These are phyloP conservation scores for Fusarium nelsonii DNA, from an alignment of 2,329 filamentous ascomycete genomes.

Conservation along the genomic window DNA sequence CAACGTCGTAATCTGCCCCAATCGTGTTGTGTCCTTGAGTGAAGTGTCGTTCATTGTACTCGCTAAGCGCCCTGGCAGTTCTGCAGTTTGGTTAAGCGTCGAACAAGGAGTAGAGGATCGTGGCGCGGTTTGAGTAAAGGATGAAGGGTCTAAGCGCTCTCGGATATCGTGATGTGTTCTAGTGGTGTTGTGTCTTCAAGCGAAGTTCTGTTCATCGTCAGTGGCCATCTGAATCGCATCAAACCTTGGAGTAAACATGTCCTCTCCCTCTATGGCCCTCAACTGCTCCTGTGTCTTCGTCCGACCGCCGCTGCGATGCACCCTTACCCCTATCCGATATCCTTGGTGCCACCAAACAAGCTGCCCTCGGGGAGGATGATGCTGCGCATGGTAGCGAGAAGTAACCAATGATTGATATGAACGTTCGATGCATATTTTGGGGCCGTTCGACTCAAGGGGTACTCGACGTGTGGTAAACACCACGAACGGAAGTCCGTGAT, in stretches of 20 bases:
- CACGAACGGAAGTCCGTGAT: not conserved
- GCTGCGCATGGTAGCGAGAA: not conserved
- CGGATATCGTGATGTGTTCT: not conserved
- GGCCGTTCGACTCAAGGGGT: not conserved
- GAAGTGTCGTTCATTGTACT: not conserved
- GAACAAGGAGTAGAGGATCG: not conserved
- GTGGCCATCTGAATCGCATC: too few relatives aligned
- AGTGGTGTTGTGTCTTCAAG: not conserved
- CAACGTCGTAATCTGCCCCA: not conserved
- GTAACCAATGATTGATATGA: not conserved
- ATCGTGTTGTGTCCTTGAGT: not conserved
- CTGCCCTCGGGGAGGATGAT: not conserved
- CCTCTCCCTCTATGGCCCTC: not conserved
- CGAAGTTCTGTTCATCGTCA: not conserved
- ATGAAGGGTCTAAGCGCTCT: not conserved
- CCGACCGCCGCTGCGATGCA: not conserved
- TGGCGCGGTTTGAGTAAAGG: not conserved
- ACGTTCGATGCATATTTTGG: not conserved
- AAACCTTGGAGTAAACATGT: not conserved
- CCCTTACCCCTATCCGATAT: too few relatives aligned
- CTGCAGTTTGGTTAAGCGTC: not conserved
- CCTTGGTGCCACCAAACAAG: not conserved
- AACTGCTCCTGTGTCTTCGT: not conserved
- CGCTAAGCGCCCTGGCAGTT: too few relatives aligned
- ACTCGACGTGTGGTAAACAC: conserved; percentile 19